Evolutionary conservation across 2,329 filamentous ascomycete genomes (phyloP), one percentile per base, ranked within the genome.

Genomic region (Trichoderma koningii): DNA sequence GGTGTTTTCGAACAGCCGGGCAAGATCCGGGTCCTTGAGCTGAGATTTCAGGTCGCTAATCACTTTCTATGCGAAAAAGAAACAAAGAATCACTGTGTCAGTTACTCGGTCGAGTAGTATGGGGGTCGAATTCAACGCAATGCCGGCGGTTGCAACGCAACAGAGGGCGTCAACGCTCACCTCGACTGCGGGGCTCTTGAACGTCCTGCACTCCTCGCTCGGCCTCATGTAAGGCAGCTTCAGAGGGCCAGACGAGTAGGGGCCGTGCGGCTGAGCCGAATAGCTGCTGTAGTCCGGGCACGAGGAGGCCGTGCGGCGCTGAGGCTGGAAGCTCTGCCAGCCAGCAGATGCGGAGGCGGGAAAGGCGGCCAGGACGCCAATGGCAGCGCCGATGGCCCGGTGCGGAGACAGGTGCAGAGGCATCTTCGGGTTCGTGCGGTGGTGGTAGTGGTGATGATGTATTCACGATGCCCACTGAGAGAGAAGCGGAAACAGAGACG

Each of bases 1-100:
- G 2, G 90, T 89, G 74, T 95, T 95, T 71, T 92, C 89, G 73
- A 96, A 95, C 12, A 96, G 80, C 30, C 90, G 86, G 45, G 89
- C 90, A 28, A 96, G 82, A 72, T 95, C 92, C 3, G 79, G 80
- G 68, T 84, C 78, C 48, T 73, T 72, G 60, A 83, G 78, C 6
- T 75, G 71, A 5, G 69, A 67, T 69, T 75, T 78, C 73, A 83
- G 77, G n/a, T 73, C 69, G 12, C 62, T 44, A n/a, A 73, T 72
- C 21, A 73, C 69, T 70, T 70, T 69, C 71, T 73, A n/a, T 38
- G 5, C n/a, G 17, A 10, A 23, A n/a, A n/a, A n/a, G n/a, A n/a
- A 26, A 26, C 17, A 3, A 45, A 6, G 10, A 12, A 14, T 5
- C 26, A 7, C 6, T 3, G n/a, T 48, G 59, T 61, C 10, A 61